These are phyloP conservation scores for Saitozyma sp. DNA, from an alignment of 768 basidiomycete species.

Conservation along the genomic window DNA sequence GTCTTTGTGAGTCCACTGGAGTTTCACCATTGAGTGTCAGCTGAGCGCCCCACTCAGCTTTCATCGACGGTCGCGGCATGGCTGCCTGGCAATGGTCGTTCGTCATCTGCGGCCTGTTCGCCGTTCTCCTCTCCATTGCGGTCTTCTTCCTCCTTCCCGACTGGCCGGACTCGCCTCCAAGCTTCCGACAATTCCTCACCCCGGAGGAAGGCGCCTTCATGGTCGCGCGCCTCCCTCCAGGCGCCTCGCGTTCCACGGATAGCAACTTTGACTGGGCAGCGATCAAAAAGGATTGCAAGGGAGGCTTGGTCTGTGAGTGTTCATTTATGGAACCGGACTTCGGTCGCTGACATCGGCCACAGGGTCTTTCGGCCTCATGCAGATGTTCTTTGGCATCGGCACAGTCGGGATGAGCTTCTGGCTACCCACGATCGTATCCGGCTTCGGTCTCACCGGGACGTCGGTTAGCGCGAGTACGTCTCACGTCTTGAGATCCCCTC, in stretches of 20 bases:
- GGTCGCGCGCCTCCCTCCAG: constrained; percentile 30
- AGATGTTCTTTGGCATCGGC: constrained; percentile 5
- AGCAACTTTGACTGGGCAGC: constrained; percentile 23
- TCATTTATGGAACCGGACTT: too few relatives aligned
- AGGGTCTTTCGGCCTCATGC: constrained; percentile 13
- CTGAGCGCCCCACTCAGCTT: constrained; percentile 16
- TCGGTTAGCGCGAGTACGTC: too few relatives aligned
- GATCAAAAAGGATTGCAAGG: constrained; percentile 22
- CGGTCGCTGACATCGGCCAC: background rate
- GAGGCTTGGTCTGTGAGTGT: constrained; percentile 22
- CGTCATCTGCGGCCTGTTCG: constrained; percentile 14
- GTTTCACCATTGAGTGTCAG: background rate
- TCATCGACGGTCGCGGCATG: constrained; percentile 25
- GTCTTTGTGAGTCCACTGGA: constrained; percentile 27
- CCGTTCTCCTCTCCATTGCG: constrained; percentile 4
- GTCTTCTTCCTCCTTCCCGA: constrained; percentile 22
- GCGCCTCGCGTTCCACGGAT: constrained; percentile 22
- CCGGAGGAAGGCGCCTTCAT: constrained; percentile 28
- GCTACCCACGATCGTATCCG: constrained; percentile 32
- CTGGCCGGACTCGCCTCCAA: constrained; percentile 19
- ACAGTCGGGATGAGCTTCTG: constrained; percentile 30
- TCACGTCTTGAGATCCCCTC: too few relatives aligned
- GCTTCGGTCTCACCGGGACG: constrained; percentile 27
- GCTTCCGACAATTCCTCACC: constrained; percentile 33
- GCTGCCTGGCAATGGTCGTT: constrained; percentile 33